phyloP scores from a whole-genome alignment of 441 rosid species.

The Gossypium aridum region DNA sequence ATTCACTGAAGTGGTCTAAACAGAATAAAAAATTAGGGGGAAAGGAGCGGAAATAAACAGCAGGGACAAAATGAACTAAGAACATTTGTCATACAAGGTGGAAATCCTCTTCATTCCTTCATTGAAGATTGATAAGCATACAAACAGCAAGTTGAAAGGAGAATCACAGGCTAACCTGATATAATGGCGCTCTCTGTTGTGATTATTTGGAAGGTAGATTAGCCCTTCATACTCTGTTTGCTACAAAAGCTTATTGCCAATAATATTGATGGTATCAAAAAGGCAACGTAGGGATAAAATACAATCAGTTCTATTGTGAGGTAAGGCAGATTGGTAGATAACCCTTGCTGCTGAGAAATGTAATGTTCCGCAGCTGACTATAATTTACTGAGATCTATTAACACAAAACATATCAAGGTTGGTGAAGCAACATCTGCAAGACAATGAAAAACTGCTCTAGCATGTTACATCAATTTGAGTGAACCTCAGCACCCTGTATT shows the following conservation, averaged over 20 bases:
- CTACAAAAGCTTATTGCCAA: constrained; percentile 29
- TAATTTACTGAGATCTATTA: constrained; percentile 29
- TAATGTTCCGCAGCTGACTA: constrained; percentile 34
- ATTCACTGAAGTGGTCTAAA: not conserved
- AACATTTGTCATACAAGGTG: not conserved
- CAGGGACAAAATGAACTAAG: not conserved
- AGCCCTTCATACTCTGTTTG: constrained; percentile 2
- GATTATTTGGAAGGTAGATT: constrained; percentile 22
- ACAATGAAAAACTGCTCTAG: constrained; percentile 14
- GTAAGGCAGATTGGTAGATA: constrained; percentile 25
- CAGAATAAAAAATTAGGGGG: not conserved
- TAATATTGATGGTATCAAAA: not conserved
- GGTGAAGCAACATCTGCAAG: constrained; percentile 18
- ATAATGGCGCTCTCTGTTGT: constrained; percentile 13
- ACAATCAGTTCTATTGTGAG: constrained; percentile 20
- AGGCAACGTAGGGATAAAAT: constrained; percentile 10
- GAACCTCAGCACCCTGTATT: constrained; percentile 59
- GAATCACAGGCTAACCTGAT: constrained; percentile 9
- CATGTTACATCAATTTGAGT: constrained; percentile 41
- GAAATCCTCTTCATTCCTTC: not conserved
- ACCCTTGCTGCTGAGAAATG: constrained; percentile 17
- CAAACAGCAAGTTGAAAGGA: constrained; percentile 1
- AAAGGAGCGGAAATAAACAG: not conserved
- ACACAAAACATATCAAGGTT: constrained; percentile 15
- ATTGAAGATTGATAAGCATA: not conserved